Percentiles rank a stretch among this genome's conserved stretches.
Evolutionary conservation across 148 eudicot species (phyloP).

Genomic region (Arctostaphylos glauca): DNA sequence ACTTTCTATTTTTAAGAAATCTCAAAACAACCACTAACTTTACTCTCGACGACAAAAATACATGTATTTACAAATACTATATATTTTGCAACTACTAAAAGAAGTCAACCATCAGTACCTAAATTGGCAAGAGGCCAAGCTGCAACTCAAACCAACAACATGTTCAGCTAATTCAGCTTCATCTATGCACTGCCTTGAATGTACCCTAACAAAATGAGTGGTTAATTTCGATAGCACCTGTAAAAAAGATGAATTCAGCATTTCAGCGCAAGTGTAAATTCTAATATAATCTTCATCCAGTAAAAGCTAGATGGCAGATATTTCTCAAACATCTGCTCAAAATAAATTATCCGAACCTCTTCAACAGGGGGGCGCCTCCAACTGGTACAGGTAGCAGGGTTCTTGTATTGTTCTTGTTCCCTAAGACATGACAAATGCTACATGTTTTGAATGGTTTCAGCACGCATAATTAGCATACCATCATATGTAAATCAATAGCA

Average conservation of each 20-base stretch:
- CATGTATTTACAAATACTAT: background rate
- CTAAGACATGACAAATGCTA: conserved; percentile 30
- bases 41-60: background rate
- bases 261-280: background rate
- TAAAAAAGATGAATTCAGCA: conserved; percentile 8
- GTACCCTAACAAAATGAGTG: conserved; percentile 69
- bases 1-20: background rate
- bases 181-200: conserved; percentile 76
- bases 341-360: conserved; percentile 48
- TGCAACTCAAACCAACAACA: conserved; percentile 77
- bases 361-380: conserved; percentile 94
- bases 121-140: conserved; percentile 83
- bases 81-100: background rate
- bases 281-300: background rate
- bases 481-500: background rate
- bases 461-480: background rate
- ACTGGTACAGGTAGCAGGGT: conserved; percentile 36
- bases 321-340: conserved; percentile 15
- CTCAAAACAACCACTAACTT: background rate
- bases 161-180: conserved; percentile 97
- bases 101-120: conserved; percentile 41
- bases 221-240: conserved; percentile 70
- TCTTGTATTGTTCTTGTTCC: conserved; percentile 79
- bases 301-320: background rate
- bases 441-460: background rate